Evolutionary conservation across 208 protist genomes (phyloP).

Genomic region (Leishmania guyanensis): DNA sequence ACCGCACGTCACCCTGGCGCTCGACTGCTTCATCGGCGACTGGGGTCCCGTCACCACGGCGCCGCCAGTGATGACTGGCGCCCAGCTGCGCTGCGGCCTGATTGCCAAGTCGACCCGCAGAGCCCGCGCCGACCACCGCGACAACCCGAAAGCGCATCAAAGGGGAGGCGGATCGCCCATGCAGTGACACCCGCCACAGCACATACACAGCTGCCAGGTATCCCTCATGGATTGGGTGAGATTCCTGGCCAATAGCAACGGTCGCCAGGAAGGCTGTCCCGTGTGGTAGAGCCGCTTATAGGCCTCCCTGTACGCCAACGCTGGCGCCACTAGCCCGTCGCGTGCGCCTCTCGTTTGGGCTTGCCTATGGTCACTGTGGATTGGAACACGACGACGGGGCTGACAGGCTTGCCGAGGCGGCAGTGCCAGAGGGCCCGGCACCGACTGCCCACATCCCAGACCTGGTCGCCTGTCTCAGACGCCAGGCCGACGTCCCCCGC

Average conservation of each 20-base stretch:
- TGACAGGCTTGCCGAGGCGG: no score
- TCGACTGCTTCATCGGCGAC: not conserved
- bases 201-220: no score
- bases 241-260: not conserved
- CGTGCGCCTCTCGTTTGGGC: no score
- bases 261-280: not conserved
- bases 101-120: not conserved
- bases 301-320: no score
- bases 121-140: not conserved
- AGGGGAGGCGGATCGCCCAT: not conserved
- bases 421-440: no score
- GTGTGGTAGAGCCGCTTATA: not conserved
- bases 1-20: not conserved
- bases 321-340: not conserved
- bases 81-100: not conserved
- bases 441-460: no score
- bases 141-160: not conserved
- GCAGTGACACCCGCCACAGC: not conserved
- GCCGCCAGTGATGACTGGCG: not conserved
- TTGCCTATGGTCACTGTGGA: no score
- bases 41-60: no score
- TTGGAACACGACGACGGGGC: no score
- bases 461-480: no score
- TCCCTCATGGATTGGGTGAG: not conserved
- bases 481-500: no score